Conservation (phyloP, 768 basidiomycete genomes). For the Agaricus blazei region DNA sequence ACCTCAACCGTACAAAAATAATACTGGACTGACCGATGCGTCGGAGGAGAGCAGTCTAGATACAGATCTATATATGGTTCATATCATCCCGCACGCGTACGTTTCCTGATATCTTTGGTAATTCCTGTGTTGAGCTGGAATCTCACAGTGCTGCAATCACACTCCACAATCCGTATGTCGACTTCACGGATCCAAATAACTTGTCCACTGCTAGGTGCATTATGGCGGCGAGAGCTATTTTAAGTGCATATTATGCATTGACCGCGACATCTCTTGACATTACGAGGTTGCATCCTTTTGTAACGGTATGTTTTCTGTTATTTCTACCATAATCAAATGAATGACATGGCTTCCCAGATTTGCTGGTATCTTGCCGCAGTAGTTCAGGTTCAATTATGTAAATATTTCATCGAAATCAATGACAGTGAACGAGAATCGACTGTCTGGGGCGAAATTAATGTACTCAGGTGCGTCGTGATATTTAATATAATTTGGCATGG, state of each 20-base stretch:
- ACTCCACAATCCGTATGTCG: constrained; percentile 78
- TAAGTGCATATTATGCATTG: constrained; percentile 70
- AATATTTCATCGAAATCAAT: constrained; percentile 79
- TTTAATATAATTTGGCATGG: not conserved
- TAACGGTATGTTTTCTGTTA: constrained; percentile 47
- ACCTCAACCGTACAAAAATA: constrained; percentile 62
- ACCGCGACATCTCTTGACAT: constrained; percentile 82
- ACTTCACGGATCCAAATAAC: constrained; percentile 62
- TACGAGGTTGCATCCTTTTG: constrained; percentile 75
- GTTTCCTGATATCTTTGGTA: constrained; percentile 22
- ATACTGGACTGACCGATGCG: constrained; percentile 54
- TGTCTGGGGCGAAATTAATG: constrained; percentile 86
- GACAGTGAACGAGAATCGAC: constrained; percentile 69
- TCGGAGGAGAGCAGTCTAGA: constrained; percentile 59
- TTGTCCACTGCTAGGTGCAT: constrained; percentile 70
- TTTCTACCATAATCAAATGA: constrained; percentile 3
- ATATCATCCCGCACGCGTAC: constrained; percentile 82
- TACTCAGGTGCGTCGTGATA: constrained; percentile 50
- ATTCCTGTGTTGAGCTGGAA: constrained; percentile 9
- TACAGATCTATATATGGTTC: constrained; percentile 84
- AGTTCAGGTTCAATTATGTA: constrained; percentile 82
- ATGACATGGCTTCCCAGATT: constrained; percentile 42
- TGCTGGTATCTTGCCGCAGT: constrained; percentile 91
- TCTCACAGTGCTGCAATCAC: constrained; percentile 74
- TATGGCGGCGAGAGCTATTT: constrained; percentile 67